phyloP scores from a whole-genome alignment of 2,329 filamentous ascomycete species.

The Fonsecaea multimorphosa region DNA sequence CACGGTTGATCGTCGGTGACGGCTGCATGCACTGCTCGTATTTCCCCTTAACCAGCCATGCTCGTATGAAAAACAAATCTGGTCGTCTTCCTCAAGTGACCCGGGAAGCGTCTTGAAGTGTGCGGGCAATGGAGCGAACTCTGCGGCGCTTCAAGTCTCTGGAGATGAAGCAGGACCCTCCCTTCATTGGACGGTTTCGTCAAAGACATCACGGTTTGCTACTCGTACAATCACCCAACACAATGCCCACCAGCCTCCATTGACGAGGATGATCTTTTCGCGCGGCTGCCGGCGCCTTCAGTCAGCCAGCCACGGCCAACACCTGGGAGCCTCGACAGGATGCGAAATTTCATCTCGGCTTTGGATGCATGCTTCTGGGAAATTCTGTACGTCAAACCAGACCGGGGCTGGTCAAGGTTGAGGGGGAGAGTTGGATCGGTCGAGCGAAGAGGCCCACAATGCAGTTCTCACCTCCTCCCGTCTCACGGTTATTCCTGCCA shows the following conservation, averaged over 20 bases:
- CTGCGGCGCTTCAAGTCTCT: not conserved
- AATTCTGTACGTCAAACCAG: constrained; percentile 24
- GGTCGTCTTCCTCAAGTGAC: not conserved
- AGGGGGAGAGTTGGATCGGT: not conserved
- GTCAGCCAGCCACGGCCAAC: constrained; percentile 18
- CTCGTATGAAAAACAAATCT: not conserved
- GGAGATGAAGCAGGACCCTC: not conserved
- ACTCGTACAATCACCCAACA: not conserved
- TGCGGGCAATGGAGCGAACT: not conserved
- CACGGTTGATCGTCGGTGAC: not conserved
- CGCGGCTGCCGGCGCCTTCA: not conserved
- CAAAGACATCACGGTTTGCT: not conserved
- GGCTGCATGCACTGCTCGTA: not conserved
- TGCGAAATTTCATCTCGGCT: constrained; percentile 12
- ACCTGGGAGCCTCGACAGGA: not conserved
- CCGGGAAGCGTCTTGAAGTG: not conserved
- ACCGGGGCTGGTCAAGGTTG: not conserved
- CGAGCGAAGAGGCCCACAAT: constrained; percentile 1
- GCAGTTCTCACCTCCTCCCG: not conserved
- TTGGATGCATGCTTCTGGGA: constrained; percentile 8
- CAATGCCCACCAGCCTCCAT: not conserved
- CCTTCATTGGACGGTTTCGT: constrained; percentile 6
- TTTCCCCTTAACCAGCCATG: not conserved
- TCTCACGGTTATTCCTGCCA: constrained; percentile 20
- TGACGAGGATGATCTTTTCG: not conserved